Base-by-base conservation (phyloP, 106 monocot species). In the Iris macrosiphon region DNA sequence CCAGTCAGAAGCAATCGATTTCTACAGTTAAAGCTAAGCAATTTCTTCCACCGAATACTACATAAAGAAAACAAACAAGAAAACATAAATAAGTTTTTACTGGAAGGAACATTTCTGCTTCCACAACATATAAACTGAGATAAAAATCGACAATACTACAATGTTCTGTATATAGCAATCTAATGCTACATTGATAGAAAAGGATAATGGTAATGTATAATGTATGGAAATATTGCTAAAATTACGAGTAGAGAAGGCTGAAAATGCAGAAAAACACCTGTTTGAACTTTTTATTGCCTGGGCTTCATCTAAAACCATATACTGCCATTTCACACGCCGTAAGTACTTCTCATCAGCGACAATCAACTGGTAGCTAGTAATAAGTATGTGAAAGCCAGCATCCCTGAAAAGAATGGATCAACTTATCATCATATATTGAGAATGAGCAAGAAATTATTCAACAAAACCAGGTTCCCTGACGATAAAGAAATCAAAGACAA, bases 261-360 rank as follows among this genome's bases (percentile, higher is more conserved):
- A 20, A 44, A 56, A 27, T 4, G 42, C 2, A 34, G 25, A 2
- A 24, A 2, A 53, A 52, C 16, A 89, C 83, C 88, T 89, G 67
- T 26, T 80, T 70, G 89, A 80, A 67, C 89, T 89, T 75, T 89
- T 89, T 40, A 89, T 89, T 46, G 89, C 89, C 32, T 89, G 89
- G 25, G 89, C 89, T 74, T 89, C 89, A 77, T 89, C 89, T 35
- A 89, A 71, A 26, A 89, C 84, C 89, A 89, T 89, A 65, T 84
- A 89, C 38, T 84, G 89, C 89, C 89, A 89, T 72, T 84, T 89
- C 12, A 89, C 74, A 48, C 77, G 76, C 38, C 74, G 48, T 45
- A 89, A 61, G 55, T 73, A 67, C 56, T 84, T 89, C 59, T 84
- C 89, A 62, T 89, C 89, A 45, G 73, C 57, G 19, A 89, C 83